Base-by-base conservation (phyloP, 305 asterid species). In the Solanum aculeatissimum region DNA sequence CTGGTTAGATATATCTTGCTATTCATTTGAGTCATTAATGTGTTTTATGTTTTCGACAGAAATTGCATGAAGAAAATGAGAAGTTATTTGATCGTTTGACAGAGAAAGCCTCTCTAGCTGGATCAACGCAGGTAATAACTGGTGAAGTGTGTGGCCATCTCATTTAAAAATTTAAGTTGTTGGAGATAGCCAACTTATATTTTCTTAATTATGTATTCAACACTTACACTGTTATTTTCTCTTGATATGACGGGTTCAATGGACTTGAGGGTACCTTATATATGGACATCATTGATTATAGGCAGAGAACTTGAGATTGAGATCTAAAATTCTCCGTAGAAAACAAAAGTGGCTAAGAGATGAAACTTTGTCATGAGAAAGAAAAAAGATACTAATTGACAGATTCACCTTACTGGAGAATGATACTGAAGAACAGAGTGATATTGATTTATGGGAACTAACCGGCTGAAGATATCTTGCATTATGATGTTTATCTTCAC, bases 1-100 rank as follows among this genome's bases (percentile, higher is more conserved):
- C 83, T 60, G 79, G 84, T 82, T 63, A 60, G 87, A 68, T 55
- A 82, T 85, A 53, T 69, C 53, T 45, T 80, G 84, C 84, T 43
- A 32, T 35, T 69, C 63, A 18, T 82, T 82, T 42, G 35, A 51
- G 65, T 66, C 84, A 40, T 32, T 69, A 38, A 19, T 57, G 65
- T 83, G 69, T 83, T 78, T 47, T 69, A 65, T 69, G 77, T 49
- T 86, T 79, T 86, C 87, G 86, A 83, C 95, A 97, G 99, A 94
- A 95, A 88, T 92, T 97, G 91, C 99, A 97, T 89, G 98, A 94
- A 90, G 99, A 97, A 92, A 97, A 97, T 84, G 99, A 97, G 91
- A 95, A 93, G 88, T 92, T 97, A 91, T 97, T 97, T 83, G 99
- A 91, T 86, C 92, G 95, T 86, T 92, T 97, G 91, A 97, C 99